phyloP scores from a whole-genome alignment of 2,329 filamentous ascomycete species.

The Aulographum hederae region DNA sequence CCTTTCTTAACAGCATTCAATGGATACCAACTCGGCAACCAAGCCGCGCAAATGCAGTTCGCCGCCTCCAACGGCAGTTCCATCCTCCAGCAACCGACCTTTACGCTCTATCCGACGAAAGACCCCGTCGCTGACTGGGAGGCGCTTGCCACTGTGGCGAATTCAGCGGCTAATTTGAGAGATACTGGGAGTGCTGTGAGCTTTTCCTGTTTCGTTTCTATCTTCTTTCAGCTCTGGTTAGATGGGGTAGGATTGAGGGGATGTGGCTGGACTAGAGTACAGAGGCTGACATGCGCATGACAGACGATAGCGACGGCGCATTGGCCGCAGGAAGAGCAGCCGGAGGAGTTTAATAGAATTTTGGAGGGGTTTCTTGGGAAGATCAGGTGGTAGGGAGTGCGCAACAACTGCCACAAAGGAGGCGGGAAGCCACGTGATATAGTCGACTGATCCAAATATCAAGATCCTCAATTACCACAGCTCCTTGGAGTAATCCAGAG shows the following conservation, averaged over 20 bases:
- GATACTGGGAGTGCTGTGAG: too few relatives aligned
- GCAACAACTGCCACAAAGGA: too few relatives aligned
- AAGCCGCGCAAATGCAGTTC: slow-evolving; percentile 1
- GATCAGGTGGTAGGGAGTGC: too few relatives aligned
- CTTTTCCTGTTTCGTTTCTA: too few relatives aligned
- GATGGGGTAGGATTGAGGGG: too few relatives aligned
- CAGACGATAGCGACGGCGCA: slow-evolving; percentile 3
- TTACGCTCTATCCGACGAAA: slow-evolving; percentile 1
- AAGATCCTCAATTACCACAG: too few relatives aligned
- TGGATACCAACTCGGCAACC: slow-evolving; percentile 4
- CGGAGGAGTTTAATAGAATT: slow-evolving; percentile 3
- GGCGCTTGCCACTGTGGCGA: neutral
- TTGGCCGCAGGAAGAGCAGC: slow-evolving; percentile 4
- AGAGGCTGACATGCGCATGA: neutral
- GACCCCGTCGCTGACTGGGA: slow-evolving; percentile 4
- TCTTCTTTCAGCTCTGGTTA: too few relatives aligned
- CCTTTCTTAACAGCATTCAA: slow-evolving; percentile 5
- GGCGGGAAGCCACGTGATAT: too few relatives aligned
- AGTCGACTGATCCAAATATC: too few relatives aligned
- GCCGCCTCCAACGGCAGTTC: slow-evolving; percentile 1
- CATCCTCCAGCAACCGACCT: slow-evolving; percentile 2
- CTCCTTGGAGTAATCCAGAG: too few relatives aligned
- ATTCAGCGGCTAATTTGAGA: too few relatives aligned
- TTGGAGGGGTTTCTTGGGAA: slow-evolving; percentile 1
- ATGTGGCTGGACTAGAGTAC: too few relatives aligned